These are phyloP conservation scores for Chalciporus sphaerocephalus DNA, from an alignment of 768 basidiomycete genomes.

Conservation along the genomic window DNA sequence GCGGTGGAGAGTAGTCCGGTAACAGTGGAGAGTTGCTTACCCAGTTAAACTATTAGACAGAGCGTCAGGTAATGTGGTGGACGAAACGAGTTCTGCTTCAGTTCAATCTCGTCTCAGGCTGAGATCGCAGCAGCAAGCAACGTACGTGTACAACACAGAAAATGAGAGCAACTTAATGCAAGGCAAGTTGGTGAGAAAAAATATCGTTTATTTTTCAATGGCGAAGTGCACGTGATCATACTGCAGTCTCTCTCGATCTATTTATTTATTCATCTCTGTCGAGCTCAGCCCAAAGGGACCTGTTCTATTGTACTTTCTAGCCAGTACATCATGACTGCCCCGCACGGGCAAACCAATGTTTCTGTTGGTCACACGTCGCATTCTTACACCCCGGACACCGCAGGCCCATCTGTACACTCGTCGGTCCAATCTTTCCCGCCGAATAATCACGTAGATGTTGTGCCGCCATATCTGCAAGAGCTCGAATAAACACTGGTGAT, in stretches of 20 bases:
- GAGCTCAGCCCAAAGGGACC: not conserved
- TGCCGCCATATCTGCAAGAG: conserved; percentile 85
- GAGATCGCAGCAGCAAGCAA: no score
- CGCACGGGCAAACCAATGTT: conserved; percentile 83
- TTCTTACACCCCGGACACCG: conserved; percentile 95
- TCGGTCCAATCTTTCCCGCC: conserved; percentile 52
- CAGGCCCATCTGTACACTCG: conserved; percentile 75
- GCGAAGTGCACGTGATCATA: no score
- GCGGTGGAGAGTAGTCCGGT: not conserved
- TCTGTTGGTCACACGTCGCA: conserved; percentile 79
- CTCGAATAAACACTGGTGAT: conserved; percentile 93
- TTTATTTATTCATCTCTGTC: no score
- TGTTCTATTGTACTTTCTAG: not conserved
- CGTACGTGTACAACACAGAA: no score
- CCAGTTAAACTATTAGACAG: conserved; percentile 27
- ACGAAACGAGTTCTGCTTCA: no score
- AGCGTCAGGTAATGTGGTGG: no score
- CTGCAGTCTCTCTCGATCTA: no score
- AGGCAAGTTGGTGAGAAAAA: no score
- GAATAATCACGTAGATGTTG: conserved; percentile 68
- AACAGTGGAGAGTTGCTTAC: conserved; percentile 35
- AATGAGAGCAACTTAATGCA: no score
- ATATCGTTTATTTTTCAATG: no score
- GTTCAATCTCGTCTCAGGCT: no score
- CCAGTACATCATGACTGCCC: conserved; percentile 43